phyloP scores from a whole-genome alignment of 441 rosid genomes.

The Jatropha multifida region DNA sequence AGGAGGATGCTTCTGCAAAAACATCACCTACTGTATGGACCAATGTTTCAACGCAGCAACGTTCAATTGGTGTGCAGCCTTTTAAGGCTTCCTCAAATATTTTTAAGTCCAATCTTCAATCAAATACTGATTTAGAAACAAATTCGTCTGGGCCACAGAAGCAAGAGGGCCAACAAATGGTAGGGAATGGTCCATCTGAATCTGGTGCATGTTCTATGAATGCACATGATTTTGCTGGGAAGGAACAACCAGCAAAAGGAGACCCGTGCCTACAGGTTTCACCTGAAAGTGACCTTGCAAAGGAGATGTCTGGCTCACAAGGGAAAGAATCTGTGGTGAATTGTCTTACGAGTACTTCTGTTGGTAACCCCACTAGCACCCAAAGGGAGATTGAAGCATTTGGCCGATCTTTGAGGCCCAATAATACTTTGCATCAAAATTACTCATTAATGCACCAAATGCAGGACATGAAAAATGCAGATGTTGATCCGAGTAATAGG shows the following conservation, averaged over 20 bases:
- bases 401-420: conserved; percentile 50
- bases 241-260: conserved; percentile 34
- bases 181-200: conserved; percentile 37
- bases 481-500: conserved; percentile 44
- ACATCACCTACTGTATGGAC: conserved; percentile 40
- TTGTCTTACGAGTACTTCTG: conserved; percentile 29
- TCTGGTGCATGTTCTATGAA: conserved; percentile 33
- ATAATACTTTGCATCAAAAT: conserved; percentile 37
- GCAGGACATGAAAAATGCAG: conserved; percentile 50
- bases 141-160: conserved; percentile 37
- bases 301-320: conserved; percentile 23
- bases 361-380: conserved; percentile 31
- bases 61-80: conserved; percentile 39
- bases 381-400: conserved; percentile 55
- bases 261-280: conserved; percentile 23
- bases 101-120: conserved; percentile 32
- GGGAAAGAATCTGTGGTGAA: conserved; percentile 33
- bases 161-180: conserved; percentile 39
- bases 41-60: conserved; percentile 40
- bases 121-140: conserved; percentile 39
- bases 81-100: conserved; percentile 33
- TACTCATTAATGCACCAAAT: conserved; percentile 46
- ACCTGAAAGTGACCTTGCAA: conserved; percentile 29
- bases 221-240: conserved; percentile 29
- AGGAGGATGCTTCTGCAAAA: conserved; percentile 39